Evolutionary conservation across 1,284 basidiomycete genomes (phyloP), one percentile per base, ranked within the genome.

Genomic region (Ceratobasidium sp.): DNA sequence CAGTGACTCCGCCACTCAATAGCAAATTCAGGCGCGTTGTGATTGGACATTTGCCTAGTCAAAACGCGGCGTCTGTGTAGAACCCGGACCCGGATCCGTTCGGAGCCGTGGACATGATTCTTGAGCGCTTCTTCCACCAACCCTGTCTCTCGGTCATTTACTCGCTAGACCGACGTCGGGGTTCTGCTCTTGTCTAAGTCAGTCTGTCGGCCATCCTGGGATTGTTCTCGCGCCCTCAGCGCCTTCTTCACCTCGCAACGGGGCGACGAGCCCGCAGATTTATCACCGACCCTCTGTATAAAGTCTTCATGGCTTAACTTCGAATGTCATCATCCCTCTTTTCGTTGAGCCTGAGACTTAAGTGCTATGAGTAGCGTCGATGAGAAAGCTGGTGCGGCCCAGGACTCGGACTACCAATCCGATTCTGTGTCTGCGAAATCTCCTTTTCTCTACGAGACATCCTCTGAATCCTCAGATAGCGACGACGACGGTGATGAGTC

Each of bases 391-490:
- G 38, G 33, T 33, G 10, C 52, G 10, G 28, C 26, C 23, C 50
- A n/a, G n/a, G 50, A 57, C 52, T 38, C 23, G 50, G 67, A 40
- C n/a, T 54, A 69, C 40, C 38, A 56, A n/a, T 23, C 50, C 26
- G 52, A 69, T 26, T 69, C 67, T 20, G 26, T 20, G n/a, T 38
- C 52, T 38, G 50, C 50, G 15, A 48, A 69, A 42, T 42, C 50
- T 23, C 67, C 50, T 17, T 20, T 69, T 6, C 33, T 44, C 13
- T 50, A 69, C 33, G 48, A 69, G 48, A n/a, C 52, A 20, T 46
- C n/a, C 38, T 42, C 50, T 15, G 67, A 20, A 20, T 17, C 38
- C 10, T 42, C 28, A 28, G 50, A 69, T 9, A 20, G 28, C 20
- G 65, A 54, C 17, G 65, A 33, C 40, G 46, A 17, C 33, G 33